A percentile compares a stretch with the other conserved stretches of the same genome.
These are phyloP conservation scores for Amesomyces nigricolor DNA, from an alignment of 2,329 filamentous ascomycete genomes.

Conservation along the genomic window DNA sequence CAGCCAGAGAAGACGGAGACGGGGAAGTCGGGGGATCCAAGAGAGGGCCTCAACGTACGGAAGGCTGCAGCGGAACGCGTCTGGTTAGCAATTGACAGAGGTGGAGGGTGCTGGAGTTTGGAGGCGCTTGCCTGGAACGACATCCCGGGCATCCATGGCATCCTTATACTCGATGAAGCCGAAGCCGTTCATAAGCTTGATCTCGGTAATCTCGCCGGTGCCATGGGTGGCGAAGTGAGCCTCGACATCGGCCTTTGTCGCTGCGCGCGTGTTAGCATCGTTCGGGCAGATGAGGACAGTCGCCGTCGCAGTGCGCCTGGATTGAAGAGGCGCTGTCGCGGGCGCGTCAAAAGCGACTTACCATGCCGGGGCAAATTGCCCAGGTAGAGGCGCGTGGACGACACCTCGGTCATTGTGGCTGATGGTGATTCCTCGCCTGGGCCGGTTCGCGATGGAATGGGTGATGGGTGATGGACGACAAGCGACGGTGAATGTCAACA, in stretches of 20 bases:
- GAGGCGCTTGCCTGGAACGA: constrained; percentile 77
- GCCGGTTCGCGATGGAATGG: constrained; percentile 4
- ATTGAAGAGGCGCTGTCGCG: not conserved
- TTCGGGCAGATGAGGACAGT: not conserved
- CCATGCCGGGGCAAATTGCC: constrained; percentile 96
- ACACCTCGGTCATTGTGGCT: constrained; percentile 74
- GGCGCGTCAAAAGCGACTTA: constrained; percentile 44
- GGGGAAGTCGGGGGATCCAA: constrained; percentile 31
- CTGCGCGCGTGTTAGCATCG: constrained; percentile 51
- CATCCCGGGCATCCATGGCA: constrained; percentile 94
- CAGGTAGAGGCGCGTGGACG: constrained; percentile 90
- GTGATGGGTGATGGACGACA: not conserved
- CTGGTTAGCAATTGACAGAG: constrained; percentile 24
- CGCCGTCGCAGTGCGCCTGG: not conserved
- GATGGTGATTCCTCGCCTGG: constrained; percentile 16
- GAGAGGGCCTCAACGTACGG: constrained; percentile 46
- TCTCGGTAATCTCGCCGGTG: constrained; percentile 94
- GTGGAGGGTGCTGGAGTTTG: constrained; percentile 15
- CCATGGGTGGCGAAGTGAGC: constrained; percentile 93
- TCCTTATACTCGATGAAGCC: constrained; percentile 99
- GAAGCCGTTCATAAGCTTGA: constrained; percentile 99
- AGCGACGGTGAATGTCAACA: not conserved
- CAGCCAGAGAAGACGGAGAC: constrained; percentile 33
- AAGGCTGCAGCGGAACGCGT: constrained; percentile 45
- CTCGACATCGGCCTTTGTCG: constrained; percentile 95